Evolutionary conservation across 208 protist genomes (phyloP).

Genomic region (Jaenimonas drosophilae): DNA sequence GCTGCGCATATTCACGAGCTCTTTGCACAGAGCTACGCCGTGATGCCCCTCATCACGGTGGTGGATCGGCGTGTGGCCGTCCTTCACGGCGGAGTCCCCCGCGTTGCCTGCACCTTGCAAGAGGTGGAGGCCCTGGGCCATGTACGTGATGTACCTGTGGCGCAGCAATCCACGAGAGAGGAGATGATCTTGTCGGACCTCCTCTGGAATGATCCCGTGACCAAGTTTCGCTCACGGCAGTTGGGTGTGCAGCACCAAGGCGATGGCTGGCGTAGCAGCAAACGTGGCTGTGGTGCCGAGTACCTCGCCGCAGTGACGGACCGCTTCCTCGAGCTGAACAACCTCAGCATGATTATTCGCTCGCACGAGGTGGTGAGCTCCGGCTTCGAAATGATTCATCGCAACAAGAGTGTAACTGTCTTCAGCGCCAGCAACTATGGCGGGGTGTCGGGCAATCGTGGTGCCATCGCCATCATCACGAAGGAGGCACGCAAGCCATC

Average conservation of each 20-base stretch:
- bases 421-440: constrained; percentile 85
- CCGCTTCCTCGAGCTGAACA: constrained; percentile 94
- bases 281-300: constrained; percentile 97
- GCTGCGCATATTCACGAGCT: constrained; percentile 27
- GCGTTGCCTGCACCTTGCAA: constrained; percentile 56
- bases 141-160: constrained; percentile 95
- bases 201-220: constrained; percentile 98
- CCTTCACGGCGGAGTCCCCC: constrained; percentile 96
- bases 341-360: constrained; percentile 91
- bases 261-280: constrained; percentile 96
- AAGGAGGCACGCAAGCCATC: constrained; percentile 33
- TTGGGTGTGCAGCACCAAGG: constrained; percentile 59
- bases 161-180: constrained; percentile 86
- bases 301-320: constrained; percentile 95
- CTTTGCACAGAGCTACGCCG: constrained; percentile 80
- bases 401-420: constrained; percentile 56
- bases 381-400: constrained; percentile 74
- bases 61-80: constrained; percentile 93
- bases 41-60: constrained; percentile 80
- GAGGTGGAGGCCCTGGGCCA: constrained; percentile 87
- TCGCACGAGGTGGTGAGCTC: constrained; percentile 90
- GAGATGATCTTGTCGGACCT: constrained; percentile 96
- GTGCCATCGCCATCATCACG: constrained; percentile 81
- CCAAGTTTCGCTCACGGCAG: constrained; percentile 69
- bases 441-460: constrained; percentile 94